Evolutionary conservation across 345 rosid genomes (phyloP), one percentile per base, ranked within the genome.

Genomic region (Stellera chamaejasme): DNA sequence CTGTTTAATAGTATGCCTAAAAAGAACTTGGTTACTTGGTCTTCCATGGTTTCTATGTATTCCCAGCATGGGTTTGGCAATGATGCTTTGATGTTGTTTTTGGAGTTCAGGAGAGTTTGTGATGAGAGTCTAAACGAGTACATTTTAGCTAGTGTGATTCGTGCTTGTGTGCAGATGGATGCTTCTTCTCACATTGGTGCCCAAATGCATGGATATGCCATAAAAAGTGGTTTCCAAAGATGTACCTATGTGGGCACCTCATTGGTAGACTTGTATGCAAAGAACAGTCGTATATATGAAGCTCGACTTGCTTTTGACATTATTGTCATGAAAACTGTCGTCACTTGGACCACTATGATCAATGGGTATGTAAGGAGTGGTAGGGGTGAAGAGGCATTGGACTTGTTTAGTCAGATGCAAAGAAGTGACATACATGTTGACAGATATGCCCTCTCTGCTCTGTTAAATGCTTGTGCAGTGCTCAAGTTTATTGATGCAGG

Each of bases 331-430:
- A 85, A 69, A 68, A 79, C 72, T 52, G 69, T 66, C 1, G 87
- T 85, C 58, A 72, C 84, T 59, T 85, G 94, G 91, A 85, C 87
- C 15, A 67, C 80, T 0, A 83, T 89, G 60, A 79, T 89, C 50
- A 72, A 72, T 10, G 88, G 87, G 54, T 82, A 75, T 66, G 77
- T 72, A 11, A 82, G 71, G 61, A 70, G 68, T 65, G 85, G 95
- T 62, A 73, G 70, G 65, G 77, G 85, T 59, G 72, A 75, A 5
- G 62, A 73, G 46, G 69, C 85, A 11, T 56, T 89, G 54, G 62
- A 73, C 48, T 42, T 89, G 52, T 82, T 85, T 66, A 64, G 50
- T 32, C 70, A 69, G 54, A 62, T 83, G 71, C 54, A 62, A 68
- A 69, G 74, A 45, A 61, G 56, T 2, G 69, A 65, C 52, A 43